These are phyloP conservation scores for Leccinum boreale DNA, from an alignment of 768 basidiomycete genomes.

Conservation along the genomic window DNA sequence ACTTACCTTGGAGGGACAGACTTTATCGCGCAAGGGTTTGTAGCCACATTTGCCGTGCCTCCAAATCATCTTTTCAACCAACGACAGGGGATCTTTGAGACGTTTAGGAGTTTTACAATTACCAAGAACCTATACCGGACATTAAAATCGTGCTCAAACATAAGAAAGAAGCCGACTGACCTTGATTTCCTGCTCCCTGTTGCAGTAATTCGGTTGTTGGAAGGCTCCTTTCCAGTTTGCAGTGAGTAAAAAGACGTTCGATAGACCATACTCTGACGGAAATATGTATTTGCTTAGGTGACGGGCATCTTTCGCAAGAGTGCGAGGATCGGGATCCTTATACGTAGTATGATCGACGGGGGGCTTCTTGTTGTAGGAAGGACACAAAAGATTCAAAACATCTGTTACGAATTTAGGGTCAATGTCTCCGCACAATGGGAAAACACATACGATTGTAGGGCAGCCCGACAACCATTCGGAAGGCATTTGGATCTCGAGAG, in stretches of 20 bases:
- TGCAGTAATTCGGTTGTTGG: conserved; percentile 48
- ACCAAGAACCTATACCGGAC: conserved; percentile 35
- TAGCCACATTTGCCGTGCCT: conserved; percentile 71
- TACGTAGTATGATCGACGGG: conserved; percentile 27
- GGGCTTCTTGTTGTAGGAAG: conserved; percentile 38
- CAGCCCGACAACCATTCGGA: conserved; percentile 57
- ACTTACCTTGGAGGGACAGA: conserved; percentile 77
- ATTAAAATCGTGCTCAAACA: not conserved
- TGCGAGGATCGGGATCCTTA: conserved; percentile 44
- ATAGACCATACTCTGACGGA: conserved; percentile 70
- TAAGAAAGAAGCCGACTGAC: conserved; percentile 33
- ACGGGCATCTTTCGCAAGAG: conserved; percentile 49
- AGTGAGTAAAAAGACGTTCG: conserved; percentile 49
- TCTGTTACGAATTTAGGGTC: conserved; percentile 41
- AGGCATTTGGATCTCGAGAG: conserved; percentile 45
- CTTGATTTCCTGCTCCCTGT: conserved; percentile 70
- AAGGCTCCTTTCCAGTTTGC: conserved; percentile 26
- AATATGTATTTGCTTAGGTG: conserved; percentile 84
- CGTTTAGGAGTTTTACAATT: conserved; percentile 70
- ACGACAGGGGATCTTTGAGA: conserved; percentile 49
- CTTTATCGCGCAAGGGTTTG: conserved; percentile 53
- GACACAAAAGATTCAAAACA: conserved; percentile 56
- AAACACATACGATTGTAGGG: conserved; percentile 57
- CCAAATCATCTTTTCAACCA: conserved; percentile 62
- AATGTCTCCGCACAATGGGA: not conserved